Base-by-base conservation (phyloP, 495 filamentous ascomycete genomes). In the Penicillium paradoxum region DNA sequence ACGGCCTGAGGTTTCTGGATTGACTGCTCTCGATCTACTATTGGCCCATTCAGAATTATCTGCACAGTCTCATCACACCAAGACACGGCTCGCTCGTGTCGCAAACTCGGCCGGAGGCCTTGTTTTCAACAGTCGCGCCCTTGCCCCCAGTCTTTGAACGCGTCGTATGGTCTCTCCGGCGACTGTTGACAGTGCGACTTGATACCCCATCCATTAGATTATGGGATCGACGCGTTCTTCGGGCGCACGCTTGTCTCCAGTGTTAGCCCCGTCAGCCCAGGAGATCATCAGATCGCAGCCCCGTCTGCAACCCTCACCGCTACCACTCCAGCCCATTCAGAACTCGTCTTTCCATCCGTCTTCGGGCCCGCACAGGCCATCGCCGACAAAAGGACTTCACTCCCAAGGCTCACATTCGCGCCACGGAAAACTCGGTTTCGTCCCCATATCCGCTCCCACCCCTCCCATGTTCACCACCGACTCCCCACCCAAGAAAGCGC, bases 401-500 rank as follows among this genome's bases (percentile, higher is more conserved):
- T 44, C 67, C 61, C 60, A 73, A 71, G 66, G 59, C 48, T 71
- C 66, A 5, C 51, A 66, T 49, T 60, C 66, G 40, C 56, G 64
- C 29, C 62, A 62, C 60, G 62, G 61, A 34, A 70, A 74, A 54
- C 61, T 76, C 47, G 68, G 67, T 44, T 75, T 74, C 56, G 66
- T 91, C 49, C 79, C 83, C 40, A 89, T 95, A 68, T 83, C 84
- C 45, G 88, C 88, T 4, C 90, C 91, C 17, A 64, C 70, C 52
- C 71, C 77, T 49, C 74, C 81, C 34, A 74, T 70, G 52, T 86
- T 87, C 59, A 76, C 77, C 42, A 96, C 89, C n/a, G 91, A 93
- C 71, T 93, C 90, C 13, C 89, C 87, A 24, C 73, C 83, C 60
- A 96, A 96, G 77, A 89, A 87, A 60, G 77, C 85, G 7, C 59